Base-by-base conservation (phyloP, 2,329 filamentous ascomycete genomes). In the Colletotrichum sp. region DNA sequence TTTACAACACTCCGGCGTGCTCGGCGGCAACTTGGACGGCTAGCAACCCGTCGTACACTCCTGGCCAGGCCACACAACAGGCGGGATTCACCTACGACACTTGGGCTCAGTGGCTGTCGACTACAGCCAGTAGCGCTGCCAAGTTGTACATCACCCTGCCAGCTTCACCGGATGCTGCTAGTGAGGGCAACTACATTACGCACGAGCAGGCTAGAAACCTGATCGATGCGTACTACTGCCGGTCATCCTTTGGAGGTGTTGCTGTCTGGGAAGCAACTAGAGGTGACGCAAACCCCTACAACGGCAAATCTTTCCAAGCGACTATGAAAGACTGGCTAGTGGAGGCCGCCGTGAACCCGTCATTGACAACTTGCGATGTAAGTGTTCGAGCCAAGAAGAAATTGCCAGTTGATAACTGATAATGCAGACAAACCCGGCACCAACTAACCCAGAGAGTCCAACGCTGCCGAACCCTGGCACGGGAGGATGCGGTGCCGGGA, bases 1-100 rank as follows among this genome's bases (percentile, higher is more conserved):
- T 88, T 80, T 89, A 89, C 82, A 89, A 89, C 81, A 89, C 89
- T 79, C 81, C 82, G 0, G 80, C 78, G 32, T 88, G 86, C 77
- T 83, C 84, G 26, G 84, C 83, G 21, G 81, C 75, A 4, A 75
- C 75, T 8, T 78, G 77, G 77, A 63, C 34, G 7, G 78, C 79
- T 9, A 80, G 77, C 34, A 78, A 85, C 77, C 57, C 78, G 6
- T 48, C 68, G 14, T 84, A 83, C 71, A 65, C 74, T 21, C 74
- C 80, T 10, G 83, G 81, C 10, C 65, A 57, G 24, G 7, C 71
- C 2, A 72, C 57, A 14, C 67, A 72, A 10, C 52, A 68, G 24
- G 77, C 77, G 5, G 79, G 78, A 9, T 83, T 84, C 77, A 84
- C 81, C 1, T 85, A 81, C 75, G 76, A 81, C 55, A 72, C 74